Conservation (phyloP, 495 filamentous ascomycete genomes). For the Neurospora sp. region DNA sequence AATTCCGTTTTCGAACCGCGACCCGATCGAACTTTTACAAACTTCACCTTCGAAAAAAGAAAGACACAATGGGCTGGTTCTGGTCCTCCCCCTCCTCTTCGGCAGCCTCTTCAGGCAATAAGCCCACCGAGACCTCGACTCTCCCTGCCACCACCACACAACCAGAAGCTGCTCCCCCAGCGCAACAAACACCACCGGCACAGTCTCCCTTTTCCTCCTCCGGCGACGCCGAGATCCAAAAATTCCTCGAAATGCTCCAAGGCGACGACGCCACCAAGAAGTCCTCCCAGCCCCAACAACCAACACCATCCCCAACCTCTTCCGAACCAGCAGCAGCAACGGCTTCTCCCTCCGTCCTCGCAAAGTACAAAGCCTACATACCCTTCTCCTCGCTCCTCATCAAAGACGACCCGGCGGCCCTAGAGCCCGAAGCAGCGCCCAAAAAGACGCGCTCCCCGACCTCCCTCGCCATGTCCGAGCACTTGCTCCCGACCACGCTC, state of each 20-base stretch:
- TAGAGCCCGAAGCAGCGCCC: conserved; percentile 1
- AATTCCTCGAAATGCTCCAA: conserved; percentile 30
- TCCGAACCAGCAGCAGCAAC: not conserved
- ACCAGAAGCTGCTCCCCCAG: not conserved
- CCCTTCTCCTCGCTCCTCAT: conserved; percentile 1
- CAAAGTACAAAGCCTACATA: not conserved
- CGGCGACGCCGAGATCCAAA: conserved; percentile 30
- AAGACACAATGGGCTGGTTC: conserved; percentile 41
- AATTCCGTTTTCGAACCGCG: not conserved
- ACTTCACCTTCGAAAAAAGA: not conserved
- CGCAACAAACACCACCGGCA: conserved; percentile 2
- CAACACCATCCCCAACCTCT: not conserved
- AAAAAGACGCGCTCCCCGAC: conserved; percentile 7
- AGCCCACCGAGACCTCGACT: conserved; percentile 6
- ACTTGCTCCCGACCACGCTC: conserved; percentile 67
- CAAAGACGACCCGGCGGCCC: conserved; percentile 9
- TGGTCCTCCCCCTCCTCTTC: conserved; percentile 27
- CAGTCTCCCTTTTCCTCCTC: conserved; percentile 8
- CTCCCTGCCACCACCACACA: conserved; percentile 8
- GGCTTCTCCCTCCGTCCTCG: conserved; percentile 6
- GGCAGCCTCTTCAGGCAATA: conserved; percentile 7
- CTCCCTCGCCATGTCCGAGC: conserved; percentile 35
- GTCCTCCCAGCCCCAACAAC: conserved; percentile 3
- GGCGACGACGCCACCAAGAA: conserved; percentile 10
- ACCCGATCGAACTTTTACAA: not conserved